Evolutionary conservation across 78 protist genomes (phyloP).

Genomic region (Dictyostelium brefeldianum): DNA sequence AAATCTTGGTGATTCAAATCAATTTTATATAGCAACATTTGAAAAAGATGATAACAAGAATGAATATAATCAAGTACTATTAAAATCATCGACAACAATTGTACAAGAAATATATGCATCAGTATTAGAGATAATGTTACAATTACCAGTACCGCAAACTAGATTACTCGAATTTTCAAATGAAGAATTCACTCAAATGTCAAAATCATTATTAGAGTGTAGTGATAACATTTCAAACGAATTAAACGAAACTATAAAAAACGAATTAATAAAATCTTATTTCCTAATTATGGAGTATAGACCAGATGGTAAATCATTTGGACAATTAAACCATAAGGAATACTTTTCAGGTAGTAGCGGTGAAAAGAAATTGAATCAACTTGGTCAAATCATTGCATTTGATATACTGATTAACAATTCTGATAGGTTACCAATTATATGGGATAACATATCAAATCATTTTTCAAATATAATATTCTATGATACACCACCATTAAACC

Average conservation of each 20-base stretch:
- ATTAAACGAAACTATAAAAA: background rate
- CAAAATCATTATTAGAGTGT: background rate
- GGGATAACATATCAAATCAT: slow-evolving; percentile 19
- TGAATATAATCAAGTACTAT: slow-evolving; percentile 3
- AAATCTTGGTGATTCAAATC: background rate
- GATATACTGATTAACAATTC: slow-evolving; percentile 55
- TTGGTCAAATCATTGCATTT: slow-evolving; percentile 62
- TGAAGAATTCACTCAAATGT: slow-evolving; percentile 22
- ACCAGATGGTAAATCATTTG: slow-evolving; percentile 37
- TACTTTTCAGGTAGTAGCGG: slow-evolving; percentile 20
- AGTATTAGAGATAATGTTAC: slow-evolving; percentile 14
- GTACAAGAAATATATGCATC: slow-evolving; percentile 49
- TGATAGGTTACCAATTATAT: slow-evolving; percentile 30
- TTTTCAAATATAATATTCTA: slow-evolving; percentile 44
- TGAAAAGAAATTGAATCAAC: slow-evolving; percentile 52
- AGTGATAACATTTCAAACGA: background rate
- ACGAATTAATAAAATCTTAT: slow-evolving; percentile 28
- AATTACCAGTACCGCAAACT: slow-evolving; percentile 40
- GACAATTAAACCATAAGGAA: slow-evolving; percentile 42
- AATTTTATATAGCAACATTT: slow-evolving; percentile 9
- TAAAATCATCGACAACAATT: slow-evolving; percentile 23
- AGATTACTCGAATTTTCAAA: slow-evolving; percentile 38
- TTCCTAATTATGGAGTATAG: slow-evolving; percentile 42
- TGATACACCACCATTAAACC: background rate
- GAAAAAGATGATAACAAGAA: background rate